Evolutionary conservation across 148 eudicot species (phyloP), one percentile per base, ranked within the genome.

Genomic region (Rheum nobile): DNA sequence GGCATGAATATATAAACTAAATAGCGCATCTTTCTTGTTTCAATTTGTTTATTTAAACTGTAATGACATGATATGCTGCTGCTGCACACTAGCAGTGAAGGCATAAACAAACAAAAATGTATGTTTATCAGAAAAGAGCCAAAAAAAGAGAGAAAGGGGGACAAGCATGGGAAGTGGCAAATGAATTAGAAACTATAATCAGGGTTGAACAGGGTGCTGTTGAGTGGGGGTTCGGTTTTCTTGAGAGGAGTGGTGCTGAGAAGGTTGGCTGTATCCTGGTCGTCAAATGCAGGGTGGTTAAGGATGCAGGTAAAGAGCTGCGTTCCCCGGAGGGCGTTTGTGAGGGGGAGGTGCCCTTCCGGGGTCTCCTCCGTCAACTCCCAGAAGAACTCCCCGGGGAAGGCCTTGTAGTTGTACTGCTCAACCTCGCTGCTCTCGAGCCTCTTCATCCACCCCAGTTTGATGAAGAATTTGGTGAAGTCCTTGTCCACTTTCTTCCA

Each of bases 371-470:
- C 82, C 9, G 39, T 76, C 46, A 88, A 12, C 41, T 90, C 96
- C 98, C 98, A 95, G 0, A 84, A 73, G 47, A 95, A 95, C 83
- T 95, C 98, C 10, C 26, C 79, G 0, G 97, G 98, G 43, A 95
- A 95, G 0, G 96, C 16, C 80, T 90, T 83, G 76, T 95, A 95
- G 17, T 95, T 95, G 42, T 75, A 95, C 80, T 95, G 98, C 76
- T 81, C 89, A 26, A 95, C 61, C 52, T 95, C 92, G 6, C 90
- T 84, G 24, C 44, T 50, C 44, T 91, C 98, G 1, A 95, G 93
- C 79, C 80, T 87, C 81, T 95, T 95, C 98, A 95, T 95, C 98
- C 98, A 95, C 44, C 96, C 92, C 12, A 91, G 87, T 39, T 83
- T 87, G 10, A 88, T 75, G 78, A 95, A 95, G 24, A 95, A 88